Evolutionary conservation across 2,329 filamentous ascomycete species (phyloP).

Genomic region (Paracoccidioides lutzii): DNA sequence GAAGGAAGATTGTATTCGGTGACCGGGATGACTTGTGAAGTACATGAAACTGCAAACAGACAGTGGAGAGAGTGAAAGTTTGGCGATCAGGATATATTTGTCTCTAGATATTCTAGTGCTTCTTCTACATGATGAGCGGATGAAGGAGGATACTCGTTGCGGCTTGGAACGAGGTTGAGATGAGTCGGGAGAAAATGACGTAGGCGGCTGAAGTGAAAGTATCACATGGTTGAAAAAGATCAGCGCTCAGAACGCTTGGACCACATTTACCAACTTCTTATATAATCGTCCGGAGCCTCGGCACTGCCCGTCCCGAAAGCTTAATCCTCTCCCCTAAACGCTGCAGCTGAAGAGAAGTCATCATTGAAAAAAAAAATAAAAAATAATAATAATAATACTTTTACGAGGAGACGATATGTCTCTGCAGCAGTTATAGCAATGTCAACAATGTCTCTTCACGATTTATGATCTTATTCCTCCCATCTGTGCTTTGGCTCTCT

Average conservation of each 20-base stretch:
- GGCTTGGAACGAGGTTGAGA: no score
- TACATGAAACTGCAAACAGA: no score
- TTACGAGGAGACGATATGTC: background rate
- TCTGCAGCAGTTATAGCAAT: background rate
- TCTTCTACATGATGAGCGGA: no score
- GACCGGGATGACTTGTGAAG: no score
- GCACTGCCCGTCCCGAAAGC: background rate
- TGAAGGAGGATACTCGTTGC: no score
- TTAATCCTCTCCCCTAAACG: background rate
- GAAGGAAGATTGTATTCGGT: no score
- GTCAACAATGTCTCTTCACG: background rate
- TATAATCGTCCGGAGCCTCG: background rate
- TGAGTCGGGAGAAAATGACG: no score
- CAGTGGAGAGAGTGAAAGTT: no score
- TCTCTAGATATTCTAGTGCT: no score
- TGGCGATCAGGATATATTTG: no score
- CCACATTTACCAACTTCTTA: background rate
- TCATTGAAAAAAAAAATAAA: background rate
- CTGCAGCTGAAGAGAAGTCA: background rate
- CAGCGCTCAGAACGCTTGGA: background rate
- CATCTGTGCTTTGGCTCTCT: background rate
- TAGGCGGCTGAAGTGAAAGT: background rate
- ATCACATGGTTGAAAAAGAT: background rate
- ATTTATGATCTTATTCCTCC: conserved; percentile 1
- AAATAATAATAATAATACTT: no score